Evolutionary conservation across 2,329 filamentous ascomycete species (phyloP), one percentile per base, ranked within the genome.

Genomic region (Xylariales sp.): DNA sequence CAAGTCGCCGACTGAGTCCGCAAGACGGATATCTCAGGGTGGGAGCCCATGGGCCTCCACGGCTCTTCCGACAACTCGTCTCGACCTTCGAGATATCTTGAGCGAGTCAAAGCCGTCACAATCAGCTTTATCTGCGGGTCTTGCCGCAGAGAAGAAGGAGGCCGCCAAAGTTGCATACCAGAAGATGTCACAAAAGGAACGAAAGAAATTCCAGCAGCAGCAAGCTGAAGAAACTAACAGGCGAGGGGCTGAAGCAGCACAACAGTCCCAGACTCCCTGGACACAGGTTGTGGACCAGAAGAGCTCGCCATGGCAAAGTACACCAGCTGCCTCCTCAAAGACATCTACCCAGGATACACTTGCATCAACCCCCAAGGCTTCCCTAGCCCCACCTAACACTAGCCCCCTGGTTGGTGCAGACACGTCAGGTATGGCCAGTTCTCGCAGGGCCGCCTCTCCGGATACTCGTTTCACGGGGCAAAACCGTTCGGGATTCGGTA

Each of bases 131-230:
- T 78, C 77, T 3, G 69, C 71, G 4, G 73, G 71, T 4, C 55
- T 82, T 9, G 73, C 71, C 4, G 73, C 72, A 1, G 71, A 78
- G 51, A 73, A 61, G 34, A 71, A 64, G 40, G 66, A 71, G 14
- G 44, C 59, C 41, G 57, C 44, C 37, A 71, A 66, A 50, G 40
- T 55, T 28, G 53, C 68, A 1, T 65, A 68, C 12, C 58, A 64
- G 1, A 95, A 87, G 58, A 64, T 95, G 51, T 95, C 90, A 1
- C 93, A 97, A 53, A 95, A 93, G 57, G 90, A 96, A 60, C 82
- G 89, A 16, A 97, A 95, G 66, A 86, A 79, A 57, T 79, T 89
- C 49, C 79, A 88, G 53, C 84, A 88, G 54, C 74, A 80, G 46
- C 79, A 86, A 54, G 66, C 73, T 18, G 65, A 68, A 25, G 65